Conservation (phyloP, 139 green algal species). For the Astrephomene gubernaculifera region DNA sequence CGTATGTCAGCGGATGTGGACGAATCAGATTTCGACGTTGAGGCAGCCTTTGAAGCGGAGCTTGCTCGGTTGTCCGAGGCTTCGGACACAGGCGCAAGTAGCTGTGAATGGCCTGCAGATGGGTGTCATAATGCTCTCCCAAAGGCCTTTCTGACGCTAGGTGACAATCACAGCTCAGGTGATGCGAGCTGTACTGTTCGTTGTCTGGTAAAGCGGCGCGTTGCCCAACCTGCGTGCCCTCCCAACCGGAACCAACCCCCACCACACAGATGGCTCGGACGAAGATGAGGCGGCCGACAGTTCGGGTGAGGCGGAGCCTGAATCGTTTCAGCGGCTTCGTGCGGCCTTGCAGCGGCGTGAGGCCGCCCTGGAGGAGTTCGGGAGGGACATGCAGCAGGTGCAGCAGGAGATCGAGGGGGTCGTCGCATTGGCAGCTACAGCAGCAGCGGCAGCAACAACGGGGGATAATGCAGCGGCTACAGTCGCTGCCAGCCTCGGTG, state of each 20-base stretch:
- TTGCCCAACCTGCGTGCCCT: not conserved
- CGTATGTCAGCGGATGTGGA: constrained; percentile 12
- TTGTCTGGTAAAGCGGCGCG: not conserved
- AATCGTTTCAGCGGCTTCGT: not conserved
- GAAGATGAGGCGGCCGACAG: not conserved
- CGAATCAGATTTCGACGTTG: constrained; percentile 6
- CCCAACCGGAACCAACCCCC: not conserved
- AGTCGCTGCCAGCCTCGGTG: not conserved
- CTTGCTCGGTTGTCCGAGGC: not conserved
- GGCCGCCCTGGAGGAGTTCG: not conserved
- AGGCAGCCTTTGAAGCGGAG: constrained; percentile 7
- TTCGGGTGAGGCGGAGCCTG: not conserved
- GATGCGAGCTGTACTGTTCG: not conserved
- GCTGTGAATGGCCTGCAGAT: not conserved
- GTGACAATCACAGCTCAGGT: not conserved
- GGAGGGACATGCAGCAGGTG: not conserved
- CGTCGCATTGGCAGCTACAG: not conserved
- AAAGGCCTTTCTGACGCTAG: not conserved
- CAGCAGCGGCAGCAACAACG: not conserved
- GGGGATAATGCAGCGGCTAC: not conserved
- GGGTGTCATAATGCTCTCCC: not conserved
- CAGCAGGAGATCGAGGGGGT: not conserved
- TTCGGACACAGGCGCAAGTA: not conserved
- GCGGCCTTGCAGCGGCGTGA: not conserved
- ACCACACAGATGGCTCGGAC: not conserved